These are phyloP conservation scores for Udeniomyces megalosporus DNA, from an alignment of 768 basidiomycete species.

Conservation along the genomic window DNA sequence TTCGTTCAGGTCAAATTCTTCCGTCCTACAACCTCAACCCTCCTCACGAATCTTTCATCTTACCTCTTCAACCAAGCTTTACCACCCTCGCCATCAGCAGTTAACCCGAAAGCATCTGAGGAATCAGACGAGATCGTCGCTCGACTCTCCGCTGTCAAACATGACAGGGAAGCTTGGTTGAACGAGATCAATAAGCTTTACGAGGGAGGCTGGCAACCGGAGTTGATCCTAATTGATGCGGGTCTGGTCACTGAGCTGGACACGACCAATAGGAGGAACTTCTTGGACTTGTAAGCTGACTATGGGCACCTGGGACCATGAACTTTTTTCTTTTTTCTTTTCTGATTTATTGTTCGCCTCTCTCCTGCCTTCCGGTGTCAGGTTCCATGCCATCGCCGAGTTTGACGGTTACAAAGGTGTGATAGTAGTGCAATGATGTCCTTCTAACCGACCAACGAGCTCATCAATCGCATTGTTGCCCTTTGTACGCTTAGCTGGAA, in stretches of 20 bases:
- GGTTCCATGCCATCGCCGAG: conserved; percentile 79
- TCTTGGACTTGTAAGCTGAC: conserved; percentile 53
- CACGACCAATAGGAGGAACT: conserved; percentile 68
- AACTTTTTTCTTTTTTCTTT: background rate
- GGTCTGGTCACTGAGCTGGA: conserved; percentile 83
- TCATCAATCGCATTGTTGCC: background rate
- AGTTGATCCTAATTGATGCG: conserved; percentile 90
- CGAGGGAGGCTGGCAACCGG: conserved; percentile 66
- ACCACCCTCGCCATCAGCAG: conserved; percentile 26
- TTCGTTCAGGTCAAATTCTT: conserved; percentile 75
- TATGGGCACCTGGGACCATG: background rate
- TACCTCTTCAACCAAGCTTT: conserved; percentile 2
- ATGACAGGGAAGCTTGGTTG: conserved; percentile 47
- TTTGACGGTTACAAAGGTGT: conserved; percentile 67
- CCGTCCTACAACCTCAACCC: conserved; percentile 51
- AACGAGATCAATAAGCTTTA: conserved; percentile 47
- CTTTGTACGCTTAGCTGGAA: conserved; percentile 42
- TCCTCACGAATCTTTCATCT: conserved; percentile 41
- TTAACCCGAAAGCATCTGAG: conserved; percentile 33
- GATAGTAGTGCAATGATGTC: background rate
- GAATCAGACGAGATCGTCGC: conserved; percentile 42
- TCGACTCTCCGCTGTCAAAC: conserved; percentile 44
- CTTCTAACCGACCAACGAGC: background rate
- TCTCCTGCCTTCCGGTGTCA: background rate
- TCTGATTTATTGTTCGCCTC: background rate